Evolutionary conservation across 192 early-diverging fungal genomes (phyloP).

Genomic region (Linnemannia zychae): DNA sequence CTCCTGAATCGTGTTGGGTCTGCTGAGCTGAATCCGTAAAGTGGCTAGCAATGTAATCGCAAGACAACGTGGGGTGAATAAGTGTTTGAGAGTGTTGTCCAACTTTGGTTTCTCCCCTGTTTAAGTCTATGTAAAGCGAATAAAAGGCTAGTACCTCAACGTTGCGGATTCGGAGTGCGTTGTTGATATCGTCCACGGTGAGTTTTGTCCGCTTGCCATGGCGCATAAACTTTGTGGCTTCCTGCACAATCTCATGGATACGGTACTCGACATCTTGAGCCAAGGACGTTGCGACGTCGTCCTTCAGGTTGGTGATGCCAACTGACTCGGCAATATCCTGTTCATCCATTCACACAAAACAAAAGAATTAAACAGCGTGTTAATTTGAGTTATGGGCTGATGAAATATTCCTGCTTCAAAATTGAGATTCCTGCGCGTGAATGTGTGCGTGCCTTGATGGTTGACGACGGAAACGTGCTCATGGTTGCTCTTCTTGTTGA

Average conservation of each 20-base stretch:
- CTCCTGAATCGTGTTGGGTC: conserved; percentile 80
- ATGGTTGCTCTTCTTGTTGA: conserved; percentile 9
- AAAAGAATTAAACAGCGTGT: not conserved
- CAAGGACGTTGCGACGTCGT: conserved; percentile 86
- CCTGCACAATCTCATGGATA: conserved; percentile 93
- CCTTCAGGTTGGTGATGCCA: conserved; percentile 87
- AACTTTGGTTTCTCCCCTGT: not conserved
- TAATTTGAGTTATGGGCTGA: not conserved
- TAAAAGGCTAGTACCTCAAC: conserved; percentile 74
- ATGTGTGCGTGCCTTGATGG: conserved; percentile 39
- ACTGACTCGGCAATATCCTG: conserved; percentile 88
- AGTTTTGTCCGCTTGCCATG: conserved; percentile 90
- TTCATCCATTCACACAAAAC: not conserved
- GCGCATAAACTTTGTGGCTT: conserved; percentile 97
- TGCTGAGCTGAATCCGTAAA: conserved; percentile 89
- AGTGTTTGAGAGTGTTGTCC: not conserved
- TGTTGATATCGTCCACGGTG: conserved; percentile 88
- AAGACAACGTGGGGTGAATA: not conserved
- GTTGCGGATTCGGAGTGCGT: conserved; percentile 91
- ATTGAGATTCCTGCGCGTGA: not conserved
- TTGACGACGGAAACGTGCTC: conserved; percentile 55
- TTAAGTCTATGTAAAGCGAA: not conserved
- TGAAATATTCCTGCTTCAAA: not conserved
- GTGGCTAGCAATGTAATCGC: conserved; percentile 67
- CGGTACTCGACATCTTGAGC: conserved; percentile 96